A percentile compares a stretch with the other conserved stretches of the same genome.
Conservation (phyloP, 495 filamentous ascomycete species). For the Penicillium mononematosum region DNA sequence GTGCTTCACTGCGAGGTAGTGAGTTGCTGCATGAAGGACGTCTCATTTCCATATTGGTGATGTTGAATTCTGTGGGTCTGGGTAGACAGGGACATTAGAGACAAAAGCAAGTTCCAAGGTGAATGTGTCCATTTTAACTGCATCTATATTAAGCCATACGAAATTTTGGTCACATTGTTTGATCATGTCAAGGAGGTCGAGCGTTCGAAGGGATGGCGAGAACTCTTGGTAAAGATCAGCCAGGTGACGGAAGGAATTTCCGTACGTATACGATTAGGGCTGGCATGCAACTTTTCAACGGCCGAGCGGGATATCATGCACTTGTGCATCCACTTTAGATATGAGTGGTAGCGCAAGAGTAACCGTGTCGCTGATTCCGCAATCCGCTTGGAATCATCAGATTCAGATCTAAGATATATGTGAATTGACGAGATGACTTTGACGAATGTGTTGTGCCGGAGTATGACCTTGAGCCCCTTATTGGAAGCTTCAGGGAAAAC, state of each 20-base stretch:
- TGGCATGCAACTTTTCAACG: conserved; percentile 11
- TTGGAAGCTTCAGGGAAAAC: neutral
- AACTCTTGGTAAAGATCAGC: conserved; percentile 7
- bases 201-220: conserved; percentile 9
- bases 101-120: conserved; percentile 1
- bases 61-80: neutral
- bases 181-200: conserved; percentile 9
- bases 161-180: conserved; percentile 13
- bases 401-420: neutral
- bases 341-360: neutral
- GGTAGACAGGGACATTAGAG: neutral
- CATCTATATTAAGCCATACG: neutral
- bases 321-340: neutral
- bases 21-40: conserved; percentile 7
- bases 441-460: neutral
- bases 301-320: conserved; percentile 2
- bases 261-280: neutral
- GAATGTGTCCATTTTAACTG: conserved; percentile 6
- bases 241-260: conserved; percentile 18
- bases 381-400: neutral
- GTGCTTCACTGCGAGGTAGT: conserved; percentile 3
- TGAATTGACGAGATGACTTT: neutral
- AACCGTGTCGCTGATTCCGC: neutral
- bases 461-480: neutral
- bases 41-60: conserved; percentile 7